These are phyloP conservation scores for Daldinia grandis DNA, from an alignment of 495 filamentous ascomycete genomes.

Conservation along the genomic window DNA sequence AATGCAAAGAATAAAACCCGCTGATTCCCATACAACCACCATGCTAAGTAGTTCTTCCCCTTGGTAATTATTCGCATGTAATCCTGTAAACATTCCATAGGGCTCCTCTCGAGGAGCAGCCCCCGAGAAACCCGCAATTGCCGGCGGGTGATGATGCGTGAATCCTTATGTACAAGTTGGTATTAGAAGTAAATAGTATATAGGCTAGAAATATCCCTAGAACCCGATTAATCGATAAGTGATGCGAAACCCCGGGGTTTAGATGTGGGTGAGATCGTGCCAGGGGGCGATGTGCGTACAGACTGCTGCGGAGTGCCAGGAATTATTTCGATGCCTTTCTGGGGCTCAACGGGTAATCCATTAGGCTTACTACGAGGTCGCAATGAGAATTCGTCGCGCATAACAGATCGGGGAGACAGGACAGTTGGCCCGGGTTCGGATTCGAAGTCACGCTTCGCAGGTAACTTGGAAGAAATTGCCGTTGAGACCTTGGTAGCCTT, in stretches of 20 bases:
- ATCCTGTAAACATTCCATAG: neutral
- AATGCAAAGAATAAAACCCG: slow-evolving; percentile 1
- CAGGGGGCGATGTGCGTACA: slow-evolving; percentile 13
- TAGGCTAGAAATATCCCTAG: neutral
- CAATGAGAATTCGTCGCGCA: slow-evolving; percentile 44
- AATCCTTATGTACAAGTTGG: slow-evolving; percentile 23
- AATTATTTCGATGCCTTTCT: slow-evolving; percentile 7
- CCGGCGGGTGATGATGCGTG: neutral
- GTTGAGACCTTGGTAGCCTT: slow-evolving; percentile 51
- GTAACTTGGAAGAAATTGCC: slow-evolving; percentile 28
- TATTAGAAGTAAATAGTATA: neutral
- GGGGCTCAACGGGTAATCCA: neutral
- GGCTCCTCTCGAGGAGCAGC: neutral
- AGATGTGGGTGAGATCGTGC: slow-evolving; percentile 55
- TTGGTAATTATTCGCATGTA: neutral
- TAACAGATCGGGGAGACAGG: slow-evolving; percentile 30
- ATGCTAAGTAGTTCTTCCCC: neutral
- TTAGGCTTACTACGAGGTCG: slow-evolving; percentile 38
- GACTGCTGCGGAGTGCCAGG: slow-evolving; percentile 34
- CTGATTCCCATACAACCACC: too few species aligned
- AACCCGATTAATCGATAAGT: slow-evolving; percentile 48
- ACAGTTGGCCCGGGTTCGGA: slow-evolving; percentile 16
- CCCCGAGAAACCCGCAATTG: neutral
- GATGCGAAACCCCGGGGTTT: slow-evolving; percentile 53
- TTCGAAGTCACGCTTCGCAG: slow-evolving; percentile 33